Evolutionary conservation across 2,329 filamentous ascomycete genomes (phyloP), one percentile per base, ranked within the genome.

Genomic region (Rhynchosporium graminicola): DNA sequence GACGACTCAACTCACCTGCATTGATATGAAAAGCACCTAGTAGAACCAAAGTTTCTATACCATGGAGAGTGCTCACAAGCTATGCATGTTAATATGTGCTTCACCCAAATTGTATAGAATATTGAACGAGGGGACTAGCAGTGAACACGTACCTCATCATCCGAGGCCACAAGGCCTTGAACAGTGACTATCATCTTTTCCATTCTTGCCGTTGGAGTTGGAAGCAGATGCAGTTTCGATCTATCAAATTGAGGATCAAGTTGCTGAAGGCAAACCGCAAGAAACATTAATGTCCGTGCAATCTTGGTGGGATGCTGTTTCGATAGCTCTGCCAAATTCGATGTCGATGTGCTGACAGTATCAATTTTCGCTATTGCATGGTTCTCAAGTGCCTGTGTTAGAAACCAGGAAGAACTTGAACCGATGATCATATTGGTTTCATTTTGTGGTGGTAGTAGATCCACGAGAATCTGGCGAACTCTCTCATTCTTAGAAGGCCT

Each of bases 31-130:
- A 81, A 28, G 81, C 72, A 12, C 74, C 75, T 64, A 83, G 78
- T 0, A 83, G 73, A 65, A 83, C 74, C n/a, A 84, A 72, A 57
- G 80, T 80, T 62, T 83, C 79, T 5, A 84, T 68, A 0, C 80
- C 83, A 68, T 86, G 82, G 1, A 80, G 68, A 3, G 78, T 81
- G 29, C 71, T 73, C 0, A 80, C 67, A 0, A 85, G 69, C 2
- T 36, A 10, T 36, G 9, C 33, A 36, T 10, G 33, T 36, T 36
- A 36, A 36, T 36, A 36, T 36, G 33, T 36, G 33, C 33, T 10
- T 36, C 6, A 6, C 6, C 33, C 33, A 36, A 36, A 36, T 20
- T 20, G 20, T 20, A 20, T 20, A 20, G 20, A 20, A 20, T 20
- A 1, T 20, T 20, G 20, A 20, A 20, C 20, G 20, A 20, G 20